These are phyloP conservation scores for Guadua angustifolia DNA, from an alignment of 176 grass and related monocot species.

Conservation along the genomic window DNA sequence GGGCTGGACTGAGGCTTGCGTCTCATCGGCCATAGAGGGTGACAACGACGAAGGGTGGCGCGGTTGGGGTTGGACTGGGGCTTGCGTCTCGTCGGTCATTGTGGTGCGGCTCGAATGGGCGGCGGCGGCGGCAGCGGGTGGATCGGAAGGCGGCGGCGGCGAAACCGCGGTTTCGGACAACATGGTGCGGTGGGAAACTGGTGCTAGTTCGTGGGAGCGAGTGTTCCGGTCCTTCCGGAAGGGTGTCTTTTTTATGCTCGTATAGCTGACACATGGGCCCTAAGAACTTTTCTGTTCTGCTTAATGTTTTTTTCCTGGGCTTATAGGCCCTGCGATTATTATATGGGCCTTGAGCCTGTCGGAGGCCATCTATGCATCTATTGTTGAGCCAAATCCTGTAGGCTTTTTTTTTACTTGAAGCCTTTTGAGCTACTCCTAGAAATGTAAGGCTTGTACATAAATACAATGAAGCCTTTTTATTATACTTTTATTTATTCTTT, in stretches of 20 bases:
- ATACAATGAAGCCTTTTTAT: no score
- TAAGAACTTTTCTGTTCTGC: not conserved
- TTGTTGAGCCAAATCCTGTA: not conserved
- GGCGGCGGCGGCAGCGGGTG: conserved; percentile 29
- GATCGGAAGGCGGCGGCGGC: conserved; percentile 44
- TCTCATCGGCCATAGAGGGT: not conserved
- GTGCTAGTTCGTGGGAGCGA: not conserved
- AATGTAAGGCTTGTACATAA: no score
- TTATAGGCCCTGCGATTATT: not conserved
- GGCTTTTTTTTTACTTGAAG: no score
- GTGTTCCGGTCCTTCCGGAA: conserved; percentile 2
- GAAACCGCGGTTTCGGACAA: conserved; percentile 59
- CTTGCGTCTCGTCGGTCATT: not conserved
- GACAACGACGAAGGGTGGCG: not conserved
- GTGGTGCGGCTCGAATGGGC: conserved; percentile 16
- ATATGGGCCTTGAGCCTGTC: not conserved
- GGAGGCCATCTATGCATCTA: not conserved
- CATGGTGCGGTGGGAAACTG: conserved; percentile 37
- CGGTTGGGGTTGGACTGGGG: not conserved
- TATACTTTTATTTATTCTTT: no score
- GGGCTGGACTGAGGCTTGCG: conserved; percentile 15
- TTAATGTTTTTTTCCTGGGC: not conserved
- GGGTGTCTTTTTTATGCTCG: not conserved
- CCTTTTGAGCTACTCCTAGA: no score
- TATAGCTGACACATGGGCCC: not conserved